A percentile compares a stretch with the other conserved stretches of the same genome.
phyloP scores from a whole-genome alignment of 768 basidiomycete species.

The Tricholoma bakamatsutake region DNA sequence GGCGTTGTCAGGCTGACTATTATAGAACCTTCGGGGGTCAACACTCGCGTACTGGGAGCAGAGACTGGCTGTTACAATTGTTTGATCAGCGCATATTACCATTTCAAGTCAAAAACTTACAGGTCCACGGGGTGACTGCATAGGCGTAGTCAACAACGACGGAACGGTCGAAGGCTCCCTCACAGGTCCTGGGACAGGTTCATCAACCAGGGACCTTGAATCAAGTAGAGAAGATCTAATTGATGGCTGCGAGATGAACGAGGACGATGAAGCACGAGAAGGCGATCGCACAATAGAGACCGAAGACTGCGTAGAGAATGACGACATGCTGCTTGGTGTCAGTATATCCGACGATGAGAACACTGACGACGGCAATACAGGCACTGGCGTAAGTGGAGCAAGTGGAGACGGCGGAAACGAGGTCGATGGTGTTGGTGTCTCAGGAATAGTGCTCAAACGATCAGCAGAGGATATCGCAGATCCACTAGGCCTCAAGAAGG shows the following conservation, averaged over 20 bases:
- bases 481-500: constrained; percentile 61
- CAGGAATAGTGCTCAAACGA: constrained; percentile 40
- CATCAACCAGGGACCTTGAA: constrained; percentile 28
- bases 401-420: constrained; percentile 25
- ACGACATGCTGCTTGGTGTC: constrained; percentile 30
- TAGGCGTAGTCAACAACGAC: constrained; percentile 46
- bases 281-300: constrained; percentile 9
- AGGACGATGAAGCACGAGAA: constrained; percentile 31
- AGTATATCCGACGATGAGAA: constrained; percentile 22
- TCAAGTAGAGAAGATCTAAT: constrained; percentile 33
- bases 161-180: constrained; percentile 43
- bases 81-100: neutral
- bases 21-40: constrained; percentile 35
- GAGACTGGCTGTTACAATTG: constrained; percentile 4
- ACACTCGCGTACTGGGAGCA: constrained; percentile 21
- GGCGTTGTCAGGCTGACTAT: constrained; percentile 35
- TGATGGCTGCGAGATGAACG: constrained; percentile 40
- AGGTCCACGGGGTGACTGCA: constrained; percentile 10
- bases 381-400: constrained; percentile 34
- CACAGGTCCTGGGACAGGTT: constrained; percentile 21
- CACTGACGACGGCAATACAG: constrained; percentile 27
- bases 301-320: constrained; percentile 6
- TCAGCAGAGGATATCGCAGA: constrained; percentile 38
- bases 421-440: constrained; percentile 28
- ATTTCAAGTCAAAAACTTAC: constrained; percentile 9